A percentile compares a stretch with the other conserved stretches of the same genome.
Conservation (phyloP, 2,329 filamentous ascomycete species). For the Alternaria rosae region DNA sequence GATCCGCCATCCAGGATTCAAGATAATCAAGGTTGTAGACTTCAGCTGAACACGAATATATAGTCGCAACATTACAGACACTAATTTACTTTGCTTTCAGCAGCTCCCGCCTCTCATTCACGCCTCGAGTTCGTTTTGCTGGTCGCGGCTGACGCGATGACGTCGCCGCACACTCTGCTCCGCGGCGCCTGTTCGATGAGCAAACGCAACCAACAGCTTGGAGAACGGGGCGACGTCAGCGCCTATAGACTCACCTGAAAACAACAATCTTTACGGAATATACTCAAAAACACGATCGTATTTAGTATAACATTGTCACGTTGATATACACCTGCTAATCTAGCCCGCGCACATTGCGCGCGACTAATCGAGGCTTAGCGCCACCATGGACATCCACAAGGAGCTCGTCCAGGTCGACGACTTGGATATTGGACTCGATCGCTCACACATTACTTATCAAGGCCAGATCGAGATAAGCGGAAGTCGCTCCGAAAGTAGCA, state of each 20-base stretch:
- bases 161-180: background rate
- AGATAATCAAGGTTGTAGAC: background rate
- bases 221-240: background rate
- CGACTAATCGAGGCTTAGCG: background rate
- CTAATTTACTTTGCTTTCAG: background rate
- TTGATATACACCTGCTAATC: background rate
- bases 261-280: no score
- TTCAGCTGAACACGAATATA: background rate
- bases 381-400: conserved; percentile 32
- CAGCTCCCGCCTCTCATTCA: background rate
- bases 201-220: background rate
- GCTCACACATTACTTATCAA: conserved; percentile 17
- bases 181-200: background rate
- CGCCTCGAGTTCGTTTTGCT: background rate
- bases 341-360: background rate
- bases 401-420: conserved; percentile 26
- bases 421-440: conserved; percentile 21
- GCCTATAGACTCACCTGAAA: background rate
- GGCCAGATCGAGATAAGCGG: conserved; percentile 19
- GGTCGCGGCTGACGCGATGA: background rate
- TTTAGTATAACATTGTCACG: background rate
- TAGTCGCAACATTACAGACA: background rate
- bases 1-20: background rate
- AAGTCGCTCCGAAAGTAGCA: conserved; percentile 26
- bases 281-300: background rate